Percentiles rank a stretch among this genome's conserved stretches.
Conservation (phyloP, 1,139 yeast genomes). For the Geotrichum reessii region DNA sequence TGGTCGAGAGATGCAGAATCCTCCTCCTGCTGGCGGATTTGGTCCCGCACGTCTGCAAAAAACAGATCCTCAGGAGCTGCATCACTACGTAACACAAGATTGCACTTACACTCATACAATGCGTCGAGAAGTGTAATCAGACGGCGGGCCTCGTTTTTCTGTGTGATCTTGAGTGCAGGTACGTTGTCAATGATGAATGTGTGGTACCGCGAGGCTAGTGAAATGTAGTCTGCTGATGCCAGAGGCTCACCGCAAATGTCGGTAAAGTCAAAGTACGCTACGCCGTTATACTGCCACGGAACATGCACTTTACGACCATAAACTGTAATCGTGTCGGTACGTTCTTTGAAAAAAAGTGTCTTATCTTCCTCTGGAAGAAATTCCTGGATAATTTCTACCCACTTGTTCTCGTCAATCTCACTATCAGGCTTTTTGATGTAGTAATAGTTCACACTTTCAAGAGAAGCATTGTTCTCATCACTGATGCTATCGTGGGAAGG, state of each 20-base stretch:
- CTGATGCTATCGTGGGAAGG: not conserved
- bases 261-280: constrained; percentile 49
- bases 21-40: constrained; percentile 25
- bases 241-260: constrained; percentile 54
- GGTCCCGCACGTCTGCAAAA: constrained; percentile 44
- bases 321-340: constrained; percentile 42
- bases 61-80: constrained; percentile 49
- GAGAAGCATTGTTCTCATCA: not conserved
- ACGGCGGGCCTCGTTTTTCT: constrained; percentile 64
- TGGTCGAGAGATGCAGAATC: constrained; percentile 44
- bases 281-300: constrained; percentile 43
- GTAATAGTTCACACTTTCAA: constrained; percentile 4
- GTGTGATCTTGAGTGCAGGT: constrained; percentile 52
- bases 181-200: constrained; percentile 56
- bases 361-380: constrained; percentile 24
- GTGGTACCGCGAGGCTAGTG: constrained; percentile 55
- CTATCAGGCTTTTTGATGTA: constrained; percentile 8
- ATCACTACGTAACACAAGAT: constrained; percentile 48
- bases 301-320: constrained; percentile 51
- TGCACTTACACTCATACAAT: constrained; percentile 60
- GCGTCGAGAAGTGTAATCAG: constrained; percentile 65
- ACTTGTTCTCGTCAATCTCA: constrained; percentile 33
- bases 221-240: constrained; percentile 66
- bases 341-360: constrained; percentile 3
- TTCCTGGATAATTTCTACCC: constrained; percentile 36